Base-by-base conservation (phyloP, 2,329 filamentous ascomycete genomes). In the Tolypocladium nubicola region DNA sequence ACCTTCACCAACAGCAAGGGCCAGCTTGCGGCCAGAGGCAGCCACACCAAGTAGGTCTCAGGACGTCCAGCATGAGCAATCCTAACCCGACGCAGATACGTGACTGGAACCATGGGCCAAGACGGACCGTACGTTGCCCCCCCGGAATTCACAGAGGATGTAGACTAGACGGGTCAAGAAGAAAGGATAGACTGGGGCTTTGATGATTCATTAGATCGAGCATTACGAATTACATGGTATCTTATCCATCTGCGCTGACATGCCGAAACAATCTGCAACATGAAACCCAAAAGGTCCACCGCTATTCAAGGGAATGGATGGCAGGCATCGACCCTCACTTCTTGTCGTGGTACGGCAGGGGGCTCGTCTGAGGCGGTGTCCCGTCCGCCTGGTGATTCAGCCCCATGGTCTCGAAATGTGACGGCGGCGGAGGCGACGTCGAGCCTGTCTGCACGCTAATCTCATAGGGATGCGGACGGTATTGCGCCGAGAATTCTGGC, bases 21-120 rank as follows among this genome's bases (percentile, higher is more conserved):
- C 7, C 77, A 86, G 49, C 66, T 86, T 4, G 79, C 82, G 13
- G 84, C 84, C 0, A 72, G 84, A 52, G 84, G 84, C 49, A 86
- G 83, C 61, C 84, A 87, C 65, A 87, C 84, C 16, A 87, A 87
- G 84, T 85, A 64, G 66, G 76, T 61, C 39, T 3, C 7, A 23
- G 45, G 4, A 37, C 2, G 30, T 9, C 38, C 5, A 38, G 3
- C 5, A 14, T 21, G 19, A 37, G 33, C 52, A 41, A 52, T 49
- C 16, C 58, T 65, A n/a, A 65, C 33, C 3, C 2, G 8, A 6
- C 14, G 1, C 30, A 79, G 77, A 64, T 79, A 75, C 56, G 73
- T 80, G 1, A 65, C 67, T 1, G 71, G 71, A 11, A 75, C 73
- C 0, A 66, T 72, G 62, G 68, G 70, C 6, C 66, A 65, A 4